Evolutionary conservation across 2,329 filamentous ascomycete species (phyloP), one percentile per base, ranked within the genome.

Genomic region (Colletotrichum magnum): DNA sequence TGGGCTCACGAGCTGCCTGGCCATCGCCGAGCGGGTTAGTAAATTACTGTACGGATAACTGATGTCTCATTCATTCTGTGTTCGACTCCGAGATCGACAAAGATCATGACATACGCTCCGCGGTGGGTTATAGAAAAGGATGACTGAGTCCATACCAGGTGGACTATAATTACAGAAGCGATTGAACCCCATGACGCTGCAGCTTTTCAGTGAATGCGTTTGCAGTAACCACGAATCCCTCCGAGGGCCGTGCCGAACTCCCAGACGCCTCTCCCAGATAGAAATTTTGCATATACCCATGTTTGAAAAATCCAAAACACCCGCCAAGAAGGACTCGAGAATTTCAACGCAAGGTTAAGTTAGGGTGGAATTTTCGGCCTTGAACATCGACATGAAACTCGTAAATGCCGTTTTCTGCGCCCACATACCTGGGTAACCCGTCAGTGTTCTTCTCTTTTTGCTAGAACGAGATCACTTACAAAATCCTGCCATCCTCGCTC

Each of bases 1-100:
- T 0, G 95, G 95, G 5, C 81, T 98, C 79, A 98, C 95, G 54
- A 96, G 93, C 78, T 90, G 88, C 74, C 81, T 98, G 82, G 94
- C 94, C 2, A 95, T 98, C 80, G 95, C 87, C 4, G 93, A 97
- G 77, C 87, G 88, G 84, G 94, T 97, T 0, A 79, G 82, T 51
- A 75, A 78, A 58, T 72, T 90, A 58, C 70, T 89, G 61, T 88
- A 89, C 66, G 79, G 79, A 52, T 76, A 18, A 54, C 28, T 16
- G 45, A 69, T 12, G 43, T 62, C 15, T 70, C 50, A 50, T 47
- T 68, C 64, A 58, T 63, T 68, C 57, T 58, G 61, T 26, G 62
- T 53, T 64, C 53, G 39, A 54, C 58, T 50, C 62, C 41, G 59
- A 24, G 12, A 12, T 52, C 64, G 26, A 58, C 26, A 28, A 59